Evolutionary conservation across 2,329 filamentous ascomycete genomes (phyloP).

Genomic region (Paecilomyces sp.): DNA sequence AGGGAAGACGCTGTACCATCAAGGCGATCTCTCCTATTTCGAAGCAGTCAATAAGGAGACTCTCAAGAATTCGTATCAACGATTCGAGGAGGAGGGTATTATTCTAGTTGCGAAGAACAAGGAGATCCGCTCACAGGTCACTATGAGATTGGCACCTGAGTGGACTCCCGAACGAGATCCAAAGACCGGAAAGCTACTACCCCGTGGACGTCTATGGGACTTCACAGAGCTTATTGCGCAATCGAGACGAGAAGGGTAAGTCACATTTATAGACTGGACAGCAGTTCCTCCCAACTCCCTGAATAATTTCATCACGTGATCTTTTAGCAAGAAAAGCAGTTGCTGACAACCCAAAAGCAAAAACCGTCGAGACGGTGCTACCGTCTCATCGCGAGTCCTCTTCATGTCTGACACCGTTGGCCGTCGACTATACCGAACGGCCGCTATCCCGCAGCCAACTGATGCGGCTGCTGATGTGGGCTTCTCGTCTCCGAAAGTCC

Average conservation of each 20-base stretch:
- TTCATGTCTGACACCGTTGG: slow-evolving; percentile 69
- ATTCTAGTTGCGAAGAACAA: slow-evolving; percentile 64
- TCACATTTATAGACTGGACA: slow-evolving; percentile 2
- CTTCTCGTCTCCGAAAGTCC: slow-evolving; percentile 27
- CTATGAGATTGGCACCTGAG: slow-evolving; percentile 61
- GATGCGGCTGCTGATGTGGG: slow-evolving; percentile 18
- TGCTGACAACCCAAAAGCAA: slow-evolving; percentile 44
- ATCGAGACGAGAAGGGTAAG: slow-evolving; percentile 68
- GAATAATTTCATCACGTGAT: neutral
- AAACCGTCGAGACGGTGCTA: slow-evolving; percentile 88
- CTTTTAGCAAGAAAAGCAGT: neutral
- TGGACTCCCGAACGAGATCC: slow-evolving; percentile 67
- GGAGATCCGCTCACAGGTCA: slow-evolving; percentile 37
- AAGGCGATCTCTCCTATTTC: slow-evolving; percentile 94
- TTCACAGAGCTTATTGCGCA: slow-evolving; percentile 84
- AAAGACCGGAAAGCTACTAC: slow-evolving; percentile 53
- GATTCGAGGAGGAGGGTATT: slow-evolving; percentile 88
- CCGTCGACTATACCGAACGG: slow-evolving; percentile 52
- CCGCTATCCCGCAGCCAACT: slow-evolving; percentile 17
- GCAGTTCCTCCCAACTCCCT: neutral
- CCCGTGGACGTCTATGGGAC: slow-evolving; percentile 76
- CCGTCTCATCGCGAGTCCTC: slow-evolving; percentile 75
- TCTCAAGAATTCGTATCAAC: slow-evolving; percentile 82
- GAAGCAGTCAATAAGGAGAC: slow-evolving; percentile 98
- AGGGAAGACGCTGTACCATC: slow-evolving; percentile 94